Conservation (phyloP, 371 early-diverging fungal genomes). For the Rhizomucor pusillus region DNA sequence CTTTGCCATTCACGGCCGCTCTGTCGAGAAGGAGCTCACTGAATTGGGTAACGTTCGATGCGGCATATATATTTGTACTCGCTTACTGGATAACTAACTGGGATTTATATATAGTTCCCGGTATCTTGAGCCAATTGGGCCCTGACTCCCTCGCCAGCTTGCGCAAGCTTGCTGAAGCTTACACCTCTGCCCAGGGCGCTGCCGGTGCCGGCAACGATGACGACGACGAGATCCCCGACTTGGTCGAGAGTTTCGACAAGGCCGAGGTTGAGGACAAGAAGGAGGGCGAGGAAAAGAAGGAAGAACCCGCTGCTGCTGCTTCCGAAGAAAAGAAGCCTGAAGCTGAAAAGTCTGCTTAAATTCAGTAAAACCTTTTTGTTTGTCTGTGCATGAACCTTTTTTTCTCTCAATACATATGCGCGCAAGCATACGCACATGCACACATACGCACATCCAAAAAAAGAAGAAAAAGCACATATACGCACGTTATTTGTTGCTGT, state of each 20-base stretch:
- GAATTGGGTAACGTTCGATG: constrained; percentile 54
- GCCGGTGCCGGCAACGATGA: constrained; percentile 49
- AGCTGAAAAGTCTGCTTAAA: constrained; percentile 12
- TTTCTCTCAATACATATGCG: constrained; percentile 3
- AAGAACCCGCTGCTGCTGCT: too few species aligned
- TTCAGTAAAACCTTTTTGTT: background rate
- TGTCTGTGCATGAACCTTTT: background rate
- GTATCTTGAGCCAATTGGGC: constrained; percentile 94
- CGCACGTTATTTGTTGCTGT: too few species aligned
- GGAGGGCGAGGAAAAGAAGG: constrained; percentile 34
- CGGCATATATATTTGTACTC: too few species aligned
- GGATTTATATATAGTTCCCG: constrained; percentile 60
- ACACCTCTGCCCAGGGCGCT: constrained; percentile 65
- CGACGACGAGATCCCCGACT: constrained; percentile 77
- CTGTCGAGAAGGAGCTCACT: constrained; percentile 87
- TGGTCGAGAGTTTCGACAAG: constrained; percentile 65
- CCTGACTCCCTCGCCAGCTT: constrained; percentile 90
- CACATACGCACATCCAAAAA: background rate
- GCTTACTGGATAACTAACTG: too few species aligned
- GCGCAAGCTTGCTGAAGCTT: constrained; percentile 84
- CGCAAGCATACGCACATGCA: constrained; percentile 1
- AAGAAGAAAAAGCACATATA: too few species aligned
- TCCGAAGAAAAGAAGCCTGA: constrained; percentile 5
- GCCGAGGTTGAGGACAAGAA: constrained; percentile 45
- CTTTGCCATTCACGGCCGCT: constrained; percentile 87